phyloP scores from a whole-genome alignment of 805 yeast genomes.

The Pichia rugopelliculosa region DNA sequence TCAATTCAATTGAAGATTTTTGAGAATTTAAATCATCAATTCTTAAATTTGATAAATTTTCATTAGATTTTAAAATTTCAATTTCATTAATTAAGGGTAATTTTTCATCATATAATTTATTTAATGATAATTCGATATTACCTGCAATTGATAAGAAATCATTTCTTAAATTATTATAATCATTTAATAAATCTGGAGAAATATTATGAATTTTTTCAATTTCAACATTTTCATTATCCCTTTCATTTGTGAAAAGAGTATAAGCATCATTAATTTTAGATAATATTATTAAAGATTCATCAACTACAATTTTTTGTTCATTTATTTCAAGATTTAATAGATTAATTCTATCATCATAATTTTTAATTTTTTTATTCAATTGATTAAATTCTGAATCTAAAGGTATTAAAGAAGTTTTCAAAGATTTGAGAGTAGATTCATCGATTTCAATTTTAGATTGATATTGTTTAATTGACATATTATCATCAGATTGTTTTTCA shows the following conservation, averaged over 20 bases:
- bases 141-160: constrained; percentile 50
- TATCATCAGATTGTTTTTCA: constrained; percentile 40
- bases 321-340: constrained; percentile 46
- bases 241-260: constrained; percentile 13
- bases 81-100: constrained; percentile 26
- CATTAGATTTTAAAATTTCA: constrained; percentile 30
- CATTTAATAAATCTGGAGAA: constrained; percentile 38
- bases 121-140: constrained; percentile 45
- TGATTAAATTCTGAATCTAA: constrained; percentile 49
- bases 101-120: constrained; percentile 39
- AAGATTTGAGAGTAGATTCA: constrained; percentile 21
- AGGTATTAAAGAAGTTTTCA: constrained; percentile 44
- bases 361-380: constrained; percentile 37
- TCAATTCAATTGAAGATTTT: constrained; percentile 24
- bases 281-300: constrained; percentile 40
- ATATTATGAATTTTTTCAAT: not conserved
- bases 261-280: constrained; percentile 23
- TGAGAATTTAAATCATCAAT: constrained; percentile 29
- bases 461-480: constrained; percentile 35
- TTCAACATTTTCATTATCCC: constrained; percentile 6
- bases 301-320: constrained; percentile 40
- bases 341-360: constrained; percentile 39
- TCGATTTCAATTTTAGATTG: constrained; percentile 37
- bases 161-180: constrained; percentile 53
- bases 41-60: constrained; percentile 30